phyloP scores from a whole-genome alignment of 2,329 filamentous ascomycete species.

The Nigrospora osmanthi region DNA sequence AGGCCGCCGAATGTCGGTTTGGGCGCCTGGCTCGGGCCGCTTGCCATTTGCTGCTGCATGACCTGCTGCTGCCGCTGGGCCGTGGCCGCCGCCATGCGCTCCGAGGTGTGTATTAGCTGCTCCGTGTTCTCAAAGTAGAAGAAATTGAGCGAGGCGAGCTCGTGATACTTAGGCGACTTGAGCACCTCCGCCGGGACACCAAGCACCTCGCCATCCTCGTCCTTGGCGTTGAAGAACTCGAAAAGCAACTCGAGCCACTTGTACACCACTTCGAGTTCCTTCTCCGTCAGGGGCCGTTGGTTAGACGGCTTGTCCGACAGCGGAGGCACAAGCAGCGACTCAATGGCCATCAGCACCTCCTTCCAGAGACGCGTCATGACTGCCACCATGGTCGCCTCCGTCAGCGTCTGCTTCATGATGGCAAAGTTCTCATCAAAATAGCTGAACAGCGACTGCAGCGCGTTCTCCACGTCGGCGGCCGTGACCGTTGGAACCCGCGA shows the following conservation, averaged over 20 bases:
- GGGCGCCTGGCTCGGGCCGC: conserved; percentile 59
- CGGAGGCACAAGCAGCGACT: conserved; percentile 83
- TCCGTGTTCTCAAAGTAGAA: conserved; percentile 96
- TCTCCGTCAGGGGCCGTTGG: conserved; percentile 74
- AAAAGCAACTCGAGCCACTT: conserved; percentile 88
- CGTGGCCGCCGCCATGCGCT: conserved; percentile 87
- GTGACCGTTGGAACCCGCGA: conserved; percentile 52
- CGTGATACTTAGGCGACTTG: conserved; percentile 97
- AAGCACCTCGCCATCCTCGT: conserved; percentile 75
- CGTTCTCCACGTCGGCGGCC: conserved; percentile 68
- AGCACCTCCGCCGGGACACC: conserved; percentile 87
- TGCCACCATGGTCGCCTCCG: conserved; percentile 91
- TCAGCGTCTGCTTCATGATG: conserved; percentile 96
- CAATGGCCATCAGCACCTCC: conserved; percentile 87
- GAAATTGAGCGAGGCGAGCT: conserved; percentile 92
- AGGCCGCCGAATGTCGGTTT: conserved; percentile 34
- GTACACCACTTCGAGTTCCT: conserved; percentile 91
- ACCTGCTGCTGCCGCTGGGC: conserved; percentile 68
- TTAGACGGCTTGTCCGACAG: conserved; percentile 88
- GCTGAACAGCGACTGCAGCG: conserved; percentile 74
- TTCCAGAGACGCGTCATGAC: conserved; percentile 99
- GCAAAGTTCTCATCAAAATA: conserved; percentile 99
- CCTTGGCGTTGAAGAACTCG: conserved; percentile 89
- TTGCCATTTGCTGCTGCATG: conserved; percentile 34
- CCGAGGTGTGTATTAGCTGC: conserved; percentile 87